Evolutionary conservation across 2,329 filamentous ascomycete genomes (phyloP).

Genomic region (Ambrosiella beaveri): DNA sequence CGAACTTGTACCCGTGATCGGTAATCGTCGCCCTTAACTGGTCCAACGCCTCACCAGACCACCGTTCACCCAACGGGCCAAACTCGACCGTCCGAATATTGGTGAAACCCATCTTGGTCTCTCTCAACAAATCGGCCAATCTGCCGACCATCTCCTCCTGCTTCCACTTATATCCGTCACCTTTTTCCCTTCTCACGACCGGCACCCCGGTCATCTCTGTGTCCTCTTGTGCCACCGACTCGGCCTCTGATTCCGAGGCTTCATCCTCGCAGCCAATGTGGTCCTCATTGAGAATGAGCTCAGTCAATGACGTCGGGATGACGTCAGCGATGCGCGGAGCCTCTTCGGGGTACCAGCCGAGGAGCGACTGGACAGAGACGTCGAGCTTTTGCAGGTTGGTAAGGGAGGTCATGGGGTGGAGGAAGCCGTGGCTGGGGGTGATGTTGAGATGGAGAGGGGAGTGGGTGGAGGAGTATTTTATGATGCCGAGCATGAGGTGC

Average conservation of each 20-base stretch:
- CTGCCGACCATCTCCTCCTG: conserved; percentile 6
- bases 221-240: no score
- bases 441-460: neutral
- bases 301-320: conserved; percentile 9
- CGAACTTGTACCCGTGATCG: conserved; percentile 5
- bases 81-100: conserved; percentile 8
- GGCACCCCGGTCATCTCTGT: no score
- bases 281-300: conserved; percentile 10
- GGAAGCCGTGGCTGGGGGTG: neutral
- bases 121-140: conserved; percentile 7
- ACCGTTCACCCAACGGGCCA: conserved; percentile 10
- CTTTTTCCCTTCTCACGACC: neutral
- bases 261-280: neutral
- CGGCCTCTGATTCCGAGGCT: no score
- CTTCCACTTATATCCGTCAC: conserved; percentile 5
- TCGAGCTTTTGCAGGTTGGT: conserved; percentile 10
- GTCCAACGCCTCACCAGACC: conserved; percentile 7
- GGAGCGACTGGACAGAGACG: conserved; percentile 6
- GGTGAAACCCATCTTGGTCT: conserved; percentile 6
- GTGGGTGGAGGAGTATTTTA: conserved; percentile 4
- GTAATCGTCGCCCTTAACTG: conserved; percentile 2
- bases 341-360: conserved; percentile 10
- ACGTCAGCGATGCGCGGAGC: conserved; percentile 9
- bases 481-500: conserved; percentile 6
- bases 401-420: conserved; percentile 8